Evolutionary conservation across 129 eudicot species (phyloP), one percentile per base, ranked within the genome.

Genomic region (Tagetes patula): DNA sequence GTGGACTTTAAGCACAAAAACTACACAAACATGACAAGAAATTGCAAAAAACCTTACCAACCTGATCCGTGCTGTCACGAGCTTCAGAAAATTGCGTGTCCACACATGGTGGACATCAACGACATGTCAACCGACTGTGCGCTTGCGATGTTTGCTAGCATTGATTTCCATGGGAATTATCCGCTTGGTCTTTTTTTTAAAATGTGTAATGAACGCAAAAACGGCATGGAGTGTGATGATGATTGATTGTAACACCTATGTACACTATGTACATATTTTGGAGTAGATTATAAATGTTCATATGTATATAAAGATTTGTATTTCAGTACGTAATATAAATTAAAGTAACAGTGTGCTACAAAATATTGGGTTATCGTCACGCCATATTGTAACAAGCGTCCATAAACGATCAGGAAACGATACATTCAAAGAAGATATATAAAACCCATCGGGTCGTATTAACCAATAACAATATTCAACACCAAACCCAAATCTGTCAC

Each of bases 391-490:
- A 64, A 63, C 71, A 48, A 48, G 49, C 42, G 54, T 49, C 79
- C 79, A 74, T 65, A 64, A 39, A 37, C 65, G 79, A 50, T 64
- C 42, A 3, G 79, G 79, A 54, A 74, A 74, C 12, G 79, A 64
- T 74, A 74, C 33, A 71, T 78, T 78, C 31, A 52, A n/a, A 8
- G 77, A 13, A 12, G 77, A 63, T 49, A 78, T 34, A 41, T 61
- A 78, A 63, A 62, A 78, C n/a, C 82, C 82, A 4, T 78, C 77
- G 0, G 77, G 41, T 30, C 76, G 77, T 52, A 78, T 71, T 31
- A 70, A 63, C 82, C 82, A 78, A 78, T 49, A 78, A 70, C 82
- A 78, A 6, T 31, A 78, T 48, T 78, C 41, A 70, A 78, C 63
- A 32, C 66, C 39, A 70, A 50, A 64, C 1, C 50, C 20, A 8